Evolutionary conservation across 1,284 basidiomycete genomes (phyloP).

Genomic region (Ganoderma lingzhi): DNA sequence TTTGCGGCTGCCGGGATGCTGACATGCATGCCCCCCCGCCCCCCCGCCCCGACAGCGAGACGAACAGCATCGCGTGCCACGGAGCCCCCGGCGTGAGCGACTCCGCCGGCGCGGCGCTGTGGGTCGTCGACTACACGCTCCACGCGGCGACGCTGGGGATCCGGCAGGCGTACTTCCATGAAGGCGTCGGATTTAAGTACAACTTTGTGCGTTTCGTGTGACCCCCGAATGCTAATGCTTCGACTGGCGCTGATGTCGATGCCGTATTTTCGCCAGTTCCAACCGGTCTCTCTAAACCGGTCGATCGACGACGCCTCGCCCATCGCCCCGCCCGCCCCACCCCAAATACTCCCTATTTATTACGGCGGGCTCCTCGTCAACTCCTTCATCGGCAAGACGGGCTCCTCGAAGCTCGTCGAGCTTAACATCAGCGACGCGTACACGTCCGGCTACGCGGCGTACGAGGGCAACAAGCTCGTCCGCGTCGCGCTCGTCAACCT

Average conservation of each 20-base stretch:
- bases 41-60: constrained; percentile 33
- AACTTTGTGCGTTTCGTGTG: constrained; percentile 4
- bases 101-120: constrained; percentile 73
- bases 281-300: constrained; percentile 59
- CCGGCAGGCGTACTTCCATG: constrained; percentile 43
- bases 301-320: constrained; percentile 60
- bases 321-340: constrained; percentile 53
- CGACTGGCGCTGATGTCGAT: neutral
- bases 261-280: constrained; percentile 48
- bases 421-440: constrained; percentile 56
- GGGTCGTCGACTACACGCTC: constrained; percentile 72
- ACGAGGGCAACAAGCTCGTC: constrained; percentile 52
- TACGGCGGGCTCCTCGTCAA: constrained; percentile 63
- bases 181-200: constrained; percentile 5
- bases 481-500: constrained; percentile 68
- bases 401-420: constrained; percentile 57
- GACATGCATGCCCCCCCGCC: neutral
- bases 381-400: constrained; percentile 51
- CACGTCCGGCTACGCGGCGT: constrained; percentile 71
- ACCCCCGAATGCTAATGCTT: neutral
- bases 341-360: constrained; percentile 68
- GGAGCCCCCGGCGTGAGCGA: constrained; percentile 76
- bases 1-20: neutral
- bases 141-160: constrained; percentile 51
- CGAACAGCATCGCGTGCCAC: constrained; percentile 49